Evolutionary conservation across 2,329 filamentous ascomycete species (phyloP).

Genomic region (Ascochyta koolunga): DNA sequence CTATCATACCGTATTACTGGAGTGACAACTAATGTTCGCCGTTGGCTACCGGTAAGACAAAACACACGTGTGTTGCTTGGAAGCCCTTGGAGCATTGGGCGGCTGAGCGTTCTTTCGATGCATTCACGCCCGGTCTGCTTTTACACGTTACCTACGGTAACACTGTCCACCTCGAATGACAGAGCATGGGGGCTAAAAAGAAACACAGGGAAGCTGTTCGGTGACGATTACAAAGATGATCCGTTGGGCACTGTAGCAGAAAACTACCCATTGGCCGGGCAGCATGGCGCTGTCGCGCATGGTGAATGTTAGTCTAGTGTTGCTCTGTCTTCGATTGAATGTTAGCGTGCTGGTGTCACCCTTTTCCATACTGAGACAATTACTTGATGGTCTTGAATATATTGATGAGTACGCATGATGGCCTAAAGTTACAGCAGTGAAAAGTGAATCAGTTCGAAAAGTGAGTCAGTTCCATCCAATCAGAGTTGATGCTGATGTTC

Average conservation of each 20-base stretch:
- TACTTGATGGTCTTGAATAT: too few relatives aligned
- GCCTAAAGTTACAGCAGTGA: too few relatives aligned
- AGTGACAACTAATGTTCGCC: background rate
- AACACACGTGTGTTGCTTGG: background rate
- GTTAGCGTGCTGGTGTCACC: too few relatives aligned
- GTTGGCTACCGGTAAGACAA: background rate
- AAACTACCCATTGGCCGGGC: background rate
- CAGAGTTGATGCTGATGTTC: background rate
- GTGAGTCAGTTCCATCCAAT: background rate
- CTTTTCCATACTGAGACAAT: too few relatives aligned
- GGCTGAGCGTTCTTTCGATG: background rate
- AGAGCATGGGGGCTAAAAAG: background rate
- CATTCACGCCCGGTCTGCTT: background rate
- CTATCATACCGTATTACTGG: conserved; percentile 1
- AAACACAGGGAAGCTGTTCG: background rate
- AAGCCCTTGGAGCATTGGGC: conserved; percentile 1
- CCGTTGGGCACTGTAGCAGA: background rate
- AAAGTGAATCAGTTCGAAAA: too few relatives aligned
- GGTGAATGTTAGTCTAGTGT: background rate
- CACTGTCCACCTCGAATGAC: too few relatives aligned
- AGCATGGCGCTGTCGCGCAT: background rate
- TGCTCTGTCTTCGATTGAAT: background rate
- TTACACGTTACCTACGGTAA: background rate
- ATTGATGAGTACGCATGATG: too few relatives aligned
- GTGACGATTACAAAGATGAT: background rate